Percentiles rank a stretch among this genome's conserved stretches.
These are phyloP conservation scores for Wickerhamomyces sp. DNA, from an alignment of 1,139 yeast species.

Conservation along the genomic window DNA sequence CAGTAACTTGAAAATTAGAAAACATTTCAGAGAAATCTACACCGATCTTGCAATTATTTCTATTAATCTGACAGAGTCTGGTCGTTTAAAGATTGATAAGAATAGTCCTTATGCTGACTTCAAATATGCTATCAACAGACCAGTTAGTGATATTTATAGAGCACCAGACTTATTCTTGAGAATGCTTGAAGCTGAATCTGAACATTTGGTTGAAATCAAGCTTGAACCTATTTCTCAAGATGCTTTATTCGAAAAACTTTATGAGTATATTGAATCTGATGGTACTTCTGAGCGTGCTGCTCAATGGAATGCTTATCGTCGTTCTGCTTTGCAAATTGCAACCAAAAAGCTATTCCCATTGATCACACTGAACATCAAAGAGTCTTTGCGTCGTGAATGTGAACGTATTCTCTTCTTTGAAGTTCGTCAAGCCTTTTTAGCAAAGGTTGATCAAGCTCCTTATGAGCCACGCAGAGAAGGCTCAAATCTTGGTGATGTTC, in stretches of 20 bases:
- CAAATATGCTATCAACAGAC: conserved; percentile 82
- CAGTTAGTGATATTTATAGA: conserved; percentile 65
- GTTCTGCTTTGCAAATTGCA: conserved; percentile 60
- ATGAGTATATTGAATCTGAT: conserved; percentile 68
- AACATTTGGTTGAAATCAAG: conserved; percentile 47
- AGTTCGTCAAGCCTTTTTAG: conserved; percentile 64
- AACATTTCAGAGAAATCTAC: conserved; percentile 66
- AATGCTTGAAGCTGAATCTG: conserved; percentile 86
- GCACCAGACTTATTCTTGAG: conserved; percentile 80
- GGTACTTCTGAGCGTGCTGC: conserved; percentile 77
- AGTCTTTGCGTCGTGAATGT: conserved; percentile 75
- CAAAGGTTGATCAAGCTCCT: conserved; percentile 88
- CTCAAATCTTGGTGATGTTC: conserved; percentile 73
- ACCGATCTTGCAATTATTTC: conserved; percentile 66
- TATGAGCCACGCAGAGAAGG: conserved; percentile 62
- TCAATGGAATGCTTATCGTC: conserved; percentile 81
- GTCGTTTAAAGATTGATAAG: conserved; percentile 73
- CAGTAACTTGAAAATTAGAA: conserved; percentile 78
- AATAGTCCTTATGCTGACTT: conserved; percentile 83
- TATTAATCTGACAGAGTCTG: conserved; percentile 82
- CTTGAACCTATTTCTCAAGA: conserved; percentile 39
- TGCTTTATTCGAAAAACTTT: conserved; percentile 43
- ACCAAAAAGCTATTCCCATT: conserved; percentile 64
- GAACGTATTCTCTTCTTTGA: conserved; percentile 65
- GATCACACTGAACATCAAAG: conserved; percentile 75